A percentile compares a stretch with the other conserved stretches of the same genome.
phyloP scores from a whole-genome alignment of 805 yeast genomes.

The Zygosaccharomyces gambellarensis region DNA sequence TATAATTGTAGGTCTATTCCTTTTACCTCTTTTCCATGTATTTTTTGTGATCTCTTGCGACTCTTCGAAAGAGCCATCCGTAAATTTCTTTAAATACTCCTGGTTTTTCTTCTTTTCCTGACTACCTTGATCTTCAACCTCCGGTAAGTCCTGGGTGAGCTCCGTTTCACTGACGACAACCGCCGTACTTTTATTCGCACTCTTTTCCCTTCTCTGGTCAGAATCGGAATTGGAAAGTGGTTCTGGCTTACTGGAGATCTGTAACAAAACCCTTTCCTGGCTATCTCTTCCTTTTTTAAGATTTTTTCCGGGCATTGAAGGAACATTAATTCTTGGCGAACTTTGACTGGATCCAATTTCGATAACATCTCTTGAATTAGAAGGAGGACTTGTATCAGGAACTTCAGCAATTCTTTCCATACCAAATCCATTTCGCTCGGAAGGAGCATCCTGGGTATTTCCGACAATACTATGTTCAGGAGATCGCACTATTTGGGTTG shows the following conservation, averaged over 20 bases:
- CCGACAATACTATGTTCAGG: conserved; percentile 9
- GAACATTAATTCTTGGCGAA: conserved; percentile 7
- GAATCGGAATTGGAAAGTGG: background rate
- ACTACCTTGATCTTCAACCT: conserved; percentile 21
- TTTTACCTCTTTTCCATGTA: conserved; percentile 11
- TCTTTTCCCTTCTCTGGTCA: background rate
- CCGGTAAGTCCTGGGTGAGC: conserved; percentile 30
- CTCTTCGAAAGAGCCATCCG: conserved; percentile 8
- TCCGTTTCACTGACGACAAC: conserved; percentile 26
- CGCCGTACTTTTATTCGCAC: background rate
- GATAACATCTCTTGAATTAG: conserved; percentile 8
- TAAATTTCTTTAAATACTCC: background rate
- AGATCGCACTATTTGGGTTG: conserved; percentile 13
- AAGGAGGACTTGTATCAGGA: conserved; percentile 24
- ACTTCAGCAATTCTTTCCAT: conserved; percentile 16
- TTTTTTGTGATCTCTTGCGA: conserved; percentile 20
- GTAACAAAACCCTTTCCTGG: conserved; percentile 13
- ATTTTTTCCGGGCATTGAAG: background rate
- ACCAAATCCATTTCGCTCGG: conserved; percentile 1
- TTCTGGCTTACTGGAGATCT: conserved; percentile 18
- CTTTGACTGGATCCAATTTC: conserved; percentile 1
- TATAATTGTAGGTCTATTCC: background rate
- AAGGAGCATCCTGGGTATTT: conserved; percentile 5
- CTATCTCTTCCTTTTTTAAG: conserved; percentile 5
- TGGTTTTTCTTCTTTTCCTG: conserved; percentile 2